Evolutionary conservation across 2,329 filamentous ascomycete species (phyloP).

Genomic region (Diaporthe australafricana): DNA sequence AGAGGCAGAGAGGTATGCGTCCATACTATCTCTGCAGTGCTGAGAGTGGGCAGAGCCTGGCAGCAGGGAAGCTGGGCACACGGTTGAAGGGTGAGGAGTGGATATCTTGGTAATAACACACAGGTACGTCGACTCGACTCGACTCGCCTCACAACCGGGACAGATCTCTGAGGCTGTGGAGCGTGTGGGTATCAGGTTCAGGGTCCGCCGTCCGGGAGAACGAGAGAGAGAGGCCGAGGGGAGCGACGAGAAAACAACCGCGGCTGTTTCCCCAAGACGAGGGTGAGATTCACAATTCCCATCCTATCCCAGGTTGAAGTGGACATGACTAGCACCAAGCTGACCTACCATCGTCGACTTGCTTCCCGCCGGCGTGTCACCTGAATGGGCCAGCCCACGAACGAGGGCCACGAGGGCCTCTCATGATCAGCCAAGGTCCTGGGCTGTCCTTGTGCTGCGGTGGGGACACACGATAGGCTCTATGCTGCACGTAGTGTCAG

Average conservation of each 20-base stretch:
- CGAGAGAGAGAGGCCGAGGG: not conserved
- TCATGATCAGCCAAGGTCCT: not conserved
- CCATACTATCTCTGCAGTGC: too few relatives aligned
- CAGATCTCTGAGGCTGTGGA: constrained; percentile 20
- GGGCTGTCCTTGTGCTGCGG: not conserved
- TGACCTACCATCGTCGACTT: not conserved
- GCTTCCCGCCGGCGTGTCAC: not conserved
- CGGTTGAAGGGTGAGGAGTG: constrained; percentile 24
- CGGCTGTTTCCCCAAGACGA: not conserved
- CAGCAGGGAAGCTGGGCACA: constrained; percentile 6
- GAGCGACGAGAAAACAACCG: not conserved
- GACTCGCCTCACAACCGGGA: constrained; percentile 12
- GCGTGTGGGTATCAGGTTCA: constrained; percentile 18
- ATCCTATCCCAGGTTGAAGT: not conserved
- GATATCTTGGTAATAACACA: constrained; percentile 19
- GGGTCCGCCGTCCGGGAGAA: constrained; percentile 1
- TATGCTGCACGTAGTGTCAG: too few relatives aligned
- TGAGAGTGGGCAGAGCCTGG: not conserved
- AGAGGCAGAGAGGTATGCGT: too few relatives aligned
- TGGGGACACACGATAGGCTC: not conserved
- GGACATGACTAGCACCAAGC: constrained; percentile 2
- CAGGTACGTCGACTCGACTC: constrained; percentile 9
- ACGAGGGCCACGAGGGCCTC: not conserved
- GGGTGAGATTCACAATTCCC: not conserved
- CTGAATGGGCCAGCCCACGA: not conserved